Conservation (phyloP, 2,329 filamentous ascomycete species). For the Cladosporium sp. region DNA sequence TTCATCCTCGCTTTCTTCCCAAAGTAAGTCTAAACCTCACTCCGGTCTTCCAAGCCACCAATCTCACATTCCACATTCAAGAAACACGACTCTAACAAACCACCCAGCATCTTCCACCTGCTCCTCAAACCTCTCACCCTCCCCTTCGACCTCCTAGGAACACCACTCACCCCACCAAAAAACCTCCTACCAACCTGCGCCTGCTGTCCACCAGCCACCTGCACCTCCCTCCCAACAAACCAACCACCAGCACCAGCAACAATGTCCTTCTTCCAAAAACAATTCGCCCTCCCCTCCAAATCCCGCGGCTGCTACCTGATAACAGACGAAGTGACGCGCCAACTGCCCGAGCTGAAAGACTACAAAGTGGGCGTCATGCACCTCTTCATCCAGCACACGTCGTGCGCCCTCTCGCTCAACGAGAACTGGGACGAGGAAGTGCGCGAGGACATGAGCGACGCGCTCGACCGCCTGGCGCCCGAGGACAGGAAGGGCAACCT, state of each 20-base stretch:
- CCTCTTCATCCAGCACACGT: constrained; percentile 93
- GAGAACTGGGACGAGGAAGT: constrained; percentile 89
- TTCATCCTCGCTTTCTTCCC: constrained; percentile 50
- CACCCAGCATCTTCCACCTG: constrained; percentile 37
- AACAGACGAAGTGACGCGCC: constrained; percentile 65
- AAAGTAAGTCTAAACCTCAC: background rate
- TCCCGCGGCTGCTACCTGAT: constrained; percentile 85
- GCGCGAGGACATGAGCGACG: constrained; percentile 88
- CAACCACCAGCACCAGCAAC: constrained; percentile 19
- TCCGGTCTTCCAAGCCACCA: too few relatives aligned
- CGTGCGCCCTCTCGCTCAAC: constrained; percentile 83
- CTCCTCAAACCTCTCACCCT: constrained; percentile 34
- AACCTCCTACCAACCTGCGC: constrained; percentile 26
- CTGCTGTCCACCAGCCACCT: constrained; percentile 30
- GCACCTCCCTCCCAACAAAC: constrained; percentile 22
- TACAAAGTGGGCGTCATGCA: constrained; percentile 86
- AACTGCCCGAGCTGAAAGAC: constrained; percentile 71
- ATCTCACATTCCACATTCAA: too few relatives aligned
- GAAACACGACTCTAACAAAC: constrained; percentile 30
- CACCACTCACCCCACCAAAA: constrained; percentile 31
- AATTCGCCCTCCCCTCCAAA: constrained; percentile 70
- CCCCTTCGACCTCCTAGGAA: constrained; percentile 23
- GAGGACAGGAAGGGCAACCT: constrained; percentile 63
- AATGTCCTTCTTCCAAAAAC: constrained; percentile 75
- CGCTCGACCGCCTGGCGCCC: constrained; percentile 83